Conservation (phyloP, 23 red algal genomes). For the Chondrus crispus region DNA sequence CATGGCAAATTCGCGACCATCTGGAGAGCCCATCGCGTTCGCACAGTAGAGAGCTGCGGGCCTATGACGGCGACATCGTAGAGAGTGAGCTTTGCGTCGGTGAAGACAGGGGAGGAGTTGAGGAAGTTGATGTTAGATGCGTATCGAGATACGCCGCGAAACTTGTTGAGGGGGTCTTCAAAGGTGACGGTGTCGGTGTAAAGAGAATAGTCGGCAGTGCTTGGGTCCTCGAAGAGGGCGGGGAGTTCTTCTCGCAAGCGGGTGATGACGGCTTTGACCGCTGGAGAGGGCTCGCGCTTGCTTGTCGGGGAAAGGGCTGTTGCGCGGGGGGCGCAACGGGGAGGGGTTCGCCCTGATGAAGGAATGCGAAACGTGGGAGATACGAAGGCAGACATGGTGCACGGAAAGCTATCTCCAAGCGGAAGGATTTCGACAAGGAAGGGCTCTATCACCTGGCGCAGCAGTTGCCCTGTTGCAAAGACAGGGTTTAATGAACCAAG, state of each 20-base stretch:
- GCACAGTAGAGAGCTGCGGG: neutral
- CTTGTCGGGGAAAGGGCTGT: neutral
- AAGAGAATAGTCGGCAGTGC: constrained; percentile 35
- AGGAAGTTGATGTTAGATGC: constrained; percentile 66
- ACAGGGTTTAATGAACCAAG: too few species aligned
- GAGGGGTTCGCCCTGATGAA: neutral
- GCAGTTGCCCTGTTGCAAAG: too few species aligned
- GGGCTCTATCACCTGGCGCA: too few species aligned
- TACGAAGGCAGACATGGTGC: neutral
- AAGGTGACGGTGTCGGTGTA: constrained; percentile 39
- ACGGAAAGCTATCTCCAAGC: neutral
- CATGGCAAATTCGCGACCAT: constrained; percentile 65
- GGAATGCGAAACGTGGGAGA: neutral
- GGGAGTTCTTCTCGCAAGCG: constrained; percentile 38
- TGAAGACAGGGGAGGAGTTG: constrained; percentile 47
- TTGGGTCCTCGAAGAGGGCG: neutral
- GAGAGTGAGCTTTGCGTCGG: constrained; percentile 26
- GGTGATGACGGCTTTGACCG: neutral
- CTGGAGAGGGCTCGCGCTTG: neutral
- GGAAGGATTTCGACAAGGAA: too few species aligned
- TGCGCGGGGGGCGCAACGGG: neutral
- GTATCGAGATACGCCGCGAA: constrained; percentile 49
- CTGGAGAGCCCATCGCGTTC: constrained; percentile 63
- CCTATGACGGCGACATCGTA: constrained; percentile 40
- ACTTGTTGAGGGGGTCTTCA: constrained; percentile 69